Percentiles rank a stretch among this genome's conserved stretches.
Conservation (phyloP, 192 early-diverging fungal genomes). For the Linnemannia hyalina region DNA sequence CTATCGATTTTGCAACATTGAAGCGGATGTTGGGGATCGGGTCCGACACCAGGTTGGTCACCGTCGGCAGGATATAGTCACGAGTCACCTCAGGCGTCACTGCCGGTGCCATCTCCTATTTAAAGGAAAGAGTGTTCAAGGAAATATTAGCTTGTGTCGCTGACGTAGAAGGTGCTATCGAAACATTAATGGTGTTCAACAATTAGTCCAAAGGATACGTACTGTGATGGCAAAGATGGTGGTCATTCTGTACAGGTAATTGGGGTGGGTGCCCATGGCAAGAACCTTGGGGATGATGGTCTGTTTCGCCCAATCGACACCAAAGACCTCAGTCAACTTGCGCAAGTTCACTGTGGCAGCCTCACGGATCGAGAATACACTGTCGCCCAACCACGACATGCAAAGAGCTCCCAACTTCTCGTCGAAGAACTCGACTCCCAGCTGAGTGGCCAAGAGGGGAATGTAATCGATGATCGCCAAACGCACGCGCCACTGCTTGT, state of each 20-base stretch:
- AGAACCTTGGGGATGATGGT: slow-evolving; percentile 96
- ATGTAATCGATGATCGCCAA: slow-evolving; percentile 99
- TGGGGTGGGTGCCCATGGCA: slow-evolving; percentile 88
- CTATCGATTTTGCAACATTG: slow-evolving; percentile 97
- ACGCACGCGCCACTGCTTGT: slow-evolving; percentile 99
- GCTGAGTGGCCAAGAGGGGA: slow-evolving; percentile 94
- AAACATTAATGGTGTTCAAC: neutral
- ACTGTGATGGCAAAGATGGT: slow-evolving; percentile 96
- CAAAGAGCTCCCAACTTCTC: slow-evolving; percentile 94
- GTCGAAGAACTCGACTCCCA: slow-evolving; percentile 97
- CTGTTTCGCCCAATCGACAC: slow-evolving; percentile 97
- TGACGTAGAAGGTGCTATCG: neutral
- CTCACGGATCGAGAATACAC: slow-evolving; percentile 97
- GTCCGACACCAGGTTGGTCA: slow-evolving; percentile 85
- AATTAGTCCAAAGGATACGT: slow-evolving; percentile 29
- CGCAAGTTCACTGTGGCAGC: slow-evolving; percentile 95
- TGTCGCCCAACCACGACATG: slow-evolving; percentile 99
- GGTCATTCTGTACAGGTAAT: slow-evolving; percentile 98
- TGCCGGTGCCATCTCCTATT: slow-evolving; percentile 88
- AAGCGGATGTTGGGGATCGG: slow-evolving; percentile 99
- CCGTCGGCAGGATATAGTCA: slow-evolving; percentile 91
- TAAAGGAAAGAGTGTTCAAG: neutral
- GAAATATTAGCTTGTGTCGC: slow-evolving; percentile 10
- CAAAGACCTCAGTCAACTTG: slow-evolving; percentile 98
- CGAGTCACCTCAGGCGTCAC: slow-evolving; percentile 89